These are phyloP conservation scores for Aspergillus luchuensis DNA, from an alignment of 2,329 filamentous ascomycete species.

Conservation along the genomic window DNA sequence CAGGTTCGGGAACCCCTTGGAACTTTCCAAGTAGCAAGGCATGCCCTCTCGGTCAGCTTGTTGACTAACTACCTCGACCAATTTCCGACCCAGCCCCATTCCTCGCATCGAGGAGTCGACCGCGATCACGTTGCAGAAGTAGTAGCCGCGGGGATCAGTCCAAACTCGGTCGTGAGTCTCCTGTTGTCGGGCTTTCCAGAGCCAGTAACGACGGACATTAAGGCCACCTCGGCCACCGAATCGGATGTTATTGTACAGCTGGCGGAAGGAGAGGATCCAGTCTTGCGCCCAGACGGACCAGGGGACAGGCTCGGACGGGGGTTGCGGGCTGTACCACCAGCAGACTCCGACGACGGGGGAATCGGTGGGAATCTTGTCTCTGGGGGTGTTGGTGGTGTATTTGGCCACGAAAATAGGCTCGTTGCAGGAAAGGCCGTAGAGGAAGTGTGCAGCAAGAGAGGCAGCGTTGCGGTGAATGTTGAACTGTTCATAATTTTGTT, in stretches of 20 bases:
- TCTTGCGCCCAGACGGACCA: conserved; percentile 65
- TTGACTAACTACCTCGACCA: conserved; percentile 66
- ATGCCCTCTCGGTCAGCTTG: conserved; percentile 65
- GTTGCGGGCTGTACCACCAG: conserved; percentile 68
- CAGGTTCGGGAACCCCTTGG: conserved; percentile 67
- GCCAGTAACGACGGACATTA: conserved; percentile 67
- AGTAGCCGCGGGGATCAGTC: conserved; percentile 68
- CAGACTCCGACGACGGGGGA: conserved; percentile 66
- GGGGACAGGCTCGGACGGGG: conserved; percentile 50
- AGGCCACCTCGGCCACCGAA: conserved; percentile 68
- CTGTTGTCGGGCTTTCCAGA: conserved; percentile 70
- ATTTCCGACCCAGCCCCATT: conserved; percentile 64
- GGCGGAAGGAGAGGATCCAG: conserved; percentile 67
- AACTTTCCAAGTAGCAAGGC: conserved; percentile 71
- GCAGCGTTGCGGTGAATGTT: conserved; percentile 61
- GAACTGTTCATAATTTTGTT: conserved; percentile 50
- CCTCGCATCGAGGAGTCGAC: conserved; percentile 67
- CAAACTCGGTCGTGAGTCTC: conserved; percentile 64
- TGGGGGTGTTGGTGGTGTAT: conserved; percentile 57
- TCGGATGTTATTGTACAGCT: conserved; percentile 67
- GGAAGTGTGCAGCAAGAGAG: conserved; percentile 65
- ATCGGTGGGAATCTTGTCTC: conserved; percentile 21
- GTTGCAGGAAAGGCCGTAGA: conserved; percentile 61
- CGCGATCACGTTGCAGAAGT: conserved; percentile 75
- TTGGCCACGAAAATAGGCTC: conserved; percentile 68